phyloP scores from a whole-genome alignment of 768 basidiomycete genomes.

The Nidularia pulvinata region DNA sequence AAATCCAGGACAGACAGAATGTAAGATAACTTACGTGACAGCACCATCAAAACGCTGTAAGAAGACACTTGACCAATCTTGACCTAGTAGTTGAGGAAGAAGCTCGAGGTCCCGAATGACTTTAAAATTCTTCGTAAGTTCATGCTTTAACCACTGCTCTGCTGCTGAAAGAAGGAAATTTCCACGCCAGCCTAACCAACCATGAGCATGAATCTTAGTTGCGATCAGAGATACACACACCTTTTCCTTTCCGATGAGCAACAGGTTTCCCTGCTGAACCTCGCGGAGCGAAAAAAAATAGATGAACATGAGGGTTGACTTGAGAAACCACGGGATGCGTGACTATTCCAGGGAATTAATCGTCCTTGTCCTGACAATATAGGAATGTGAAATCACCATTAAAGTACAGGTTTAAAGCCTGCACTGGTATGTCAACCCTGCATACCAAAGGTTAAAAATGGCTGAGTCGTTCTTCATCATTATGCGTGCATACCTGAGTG shows the following conservation, averaged over 20 bases:
- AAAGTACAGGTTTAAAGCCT: constrained; percentile 86
- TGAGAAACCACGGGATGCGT: constrained; percentile 94
- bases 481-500: constrained; percentile 56
- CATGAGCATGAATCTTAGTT: constrained; percentile 12
- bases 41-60: constrained; percentile 90
- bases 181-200: constrained; percentile 80
- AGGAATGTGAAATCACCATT: constrained; percentile 49
- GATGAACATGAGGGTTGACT: constrained; percentile 89
- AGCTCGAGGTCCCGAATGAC: constrained; percentile 97
- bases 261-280: constrained; percentile 93
- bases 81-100: constrained; percentile 89
- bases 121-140: constrained; percentile 96
- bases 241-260: constrained; percentile 92
- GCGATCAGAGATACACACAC: constrained; percentile 26
- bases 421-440: constrained; percentile 94
- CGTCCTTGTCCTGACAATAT: background rate
- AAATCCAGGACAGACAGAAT: too few species aligned
- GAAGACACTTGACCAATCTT: constrained; percentile 97
- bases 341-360: constrained; percentile 38
- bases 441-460: background rate
- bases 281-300: constrained; percentile 93
- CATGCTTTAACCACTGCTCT: constrained; percentile 94
- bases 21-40: constrained; percentile 66
- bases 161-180: constrained; percentile 91
- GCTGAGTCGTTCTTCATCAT: background rate